Conservation (phyloP, 768 basidiomycete genomes). For the Leucosporidium yakuticum region DNA sequence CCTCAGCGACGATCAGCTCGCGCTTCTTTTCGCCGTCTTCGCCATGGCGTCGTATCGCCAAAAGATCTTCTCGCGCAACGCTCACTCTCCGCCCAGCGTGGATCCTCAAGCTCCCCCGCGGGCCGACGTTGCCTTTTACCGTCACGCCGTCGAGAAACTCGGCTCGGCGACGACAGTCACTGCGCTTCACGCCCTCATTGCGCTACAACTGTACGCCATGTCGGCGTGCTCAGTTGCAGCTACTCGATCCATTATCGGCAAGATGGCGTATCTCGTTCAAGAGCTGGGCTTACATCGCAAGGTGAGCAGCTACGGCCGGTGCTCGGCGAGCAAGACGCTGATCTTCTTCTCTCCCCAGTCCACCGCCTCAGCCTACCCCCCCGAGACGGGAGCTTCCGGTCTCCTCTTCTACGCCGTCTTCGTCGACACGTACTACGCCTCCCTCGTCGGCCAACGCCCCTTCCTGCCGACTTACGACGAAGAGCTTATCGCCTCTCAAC, state of each 20-base stretch:
- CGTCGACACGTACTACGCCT: background rate
- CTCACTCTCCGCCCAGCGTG: background rate
- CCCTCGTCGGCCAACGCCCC: background rate
- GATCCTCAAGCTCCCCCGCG: background rate
- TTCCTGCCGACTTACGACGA: background rate
- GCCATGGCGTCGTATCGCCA: background rate
- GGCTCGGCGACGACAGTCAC: background rate
- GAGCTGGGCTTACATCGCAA: constrained; percentile 7
- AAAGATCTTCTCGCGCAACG: background rate
- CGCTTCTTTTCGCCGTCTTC: constrained; percentile 2
- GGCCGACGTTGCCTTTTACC: background rate
- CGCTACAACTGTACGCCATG: constrained; percentile 6
- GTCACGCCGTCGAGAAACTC: background rate
- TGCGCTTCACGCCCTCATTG: constrained; percentile 4
- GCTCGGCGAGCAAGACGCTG: background rate
- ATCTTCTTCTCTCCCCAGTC: too few species aligned
- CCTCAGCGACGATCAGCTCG: constrained; percentile 8
- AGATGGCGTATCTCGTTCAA: background rate
- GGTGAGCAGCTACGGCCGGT: background rate
- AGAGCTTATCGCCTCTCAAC: constrained; percentile 4
- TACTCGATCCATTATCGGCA: background rate
- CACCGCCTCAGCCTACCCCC: background rate
- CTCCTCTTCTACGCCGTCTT: background rate
- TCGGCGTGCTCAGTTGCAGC: background rate
- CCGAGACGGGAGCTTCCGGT: background rate